Evolutionary conservation across 306 rosid species (phyloP), one percentile per base, ranked within the genome.

Genomic region (Carpinus fangiana): DNA sequence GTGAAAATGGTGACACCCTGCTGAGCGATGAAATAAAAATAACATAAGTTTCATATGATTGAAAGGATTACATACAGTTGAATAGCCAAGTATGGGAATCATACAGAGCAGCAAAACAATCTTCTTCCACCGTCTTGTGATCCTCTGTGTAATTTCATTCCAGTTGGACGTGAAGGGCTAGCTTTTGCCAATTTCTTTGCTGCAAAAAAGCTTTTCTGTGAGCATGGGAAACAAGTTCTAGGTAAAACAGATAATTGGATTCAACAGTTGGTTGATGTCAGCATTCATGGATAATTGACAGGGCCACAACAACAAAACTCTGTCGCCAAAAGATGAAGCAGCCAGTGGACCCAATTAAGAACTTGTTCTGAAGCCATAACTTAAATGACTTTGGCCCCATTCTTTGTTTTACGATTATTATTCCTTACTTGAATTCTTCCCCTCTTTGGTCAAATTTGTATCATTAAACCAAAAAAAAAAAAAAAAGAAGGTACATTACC

Each of bases 151-250:
- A 93, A 83, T 82, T 75, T 90, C 80, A 93, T 89, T 80, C 91
- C 93, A 46, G 80, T 74, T 70, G 79, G 91, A 78, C 90, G 91
- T 2, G 90, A 84, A 77, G 96, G 94, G 81, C 55, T 84, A n/a
- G 92, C 89, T 84, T 88, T 89, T 4, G 86, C 97, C 86, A 93
- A 20, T 85, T 82, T 93, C 88, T 89, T 89, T 12, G 89, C 97
- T 93, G 90, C 86, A 83, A 70, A 76, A 77, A 69, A 43, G 12
- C 13, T 60, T 46, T 23, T 74, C 10, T 34, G 17, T 75, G 26
- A 60, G 79, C 73, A 38, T 66, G 52, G 28, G 74, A 51, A 16
- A 8, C 2, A 45, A 7, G 1, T 21, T 43, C 18, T 34, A 5
- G 70, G 47, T 14, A 17, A 36, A 36, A 64, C 6, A 14, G 21